phyloP scores from a whole-genome alignment of 2,329 filamentous ascomycete species.

The Pyrenophora tritici-repentis region DNA sequence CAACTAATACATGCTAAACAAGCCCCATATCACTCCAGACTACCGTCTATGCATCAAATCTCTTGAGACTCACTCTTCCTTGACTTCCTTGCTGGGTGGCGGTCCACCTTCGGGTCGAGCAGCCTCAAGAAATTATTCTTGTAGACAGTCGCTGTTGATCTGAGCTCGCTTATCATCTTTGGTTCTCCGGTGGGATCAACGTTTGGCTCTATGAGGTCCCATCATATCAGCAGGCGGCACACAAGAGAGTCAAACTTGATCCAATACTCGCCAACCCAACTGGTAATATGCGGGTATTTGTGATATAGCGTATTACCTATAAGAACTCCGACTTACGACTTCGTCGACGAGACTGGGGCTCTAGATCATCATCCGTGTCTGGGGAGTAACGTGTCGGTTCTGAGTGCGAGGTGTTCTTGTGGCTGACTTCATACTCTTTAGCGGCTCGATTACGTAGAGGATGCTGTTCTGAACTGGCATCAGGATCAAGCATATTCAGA shows the following conservation, averaged over 20 bases:
- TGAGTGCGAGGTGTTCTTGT: neutral
- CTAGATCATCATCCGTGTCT: constrained; percentile 4
- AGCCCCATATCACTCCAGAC: no score
- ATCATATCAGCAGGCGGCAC: neutral
- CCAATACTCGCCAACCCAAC: no score
- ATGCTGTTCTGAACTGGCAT: neutral
- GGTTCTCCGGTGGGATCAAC: neutral
- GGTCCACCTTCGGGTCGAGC: constrained; percentile 25
- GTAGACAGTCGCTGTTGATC: constrained; percentile 13
- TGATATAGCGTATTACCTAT: neutral
- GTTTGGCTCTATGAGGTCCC: constrained; percentile 19
- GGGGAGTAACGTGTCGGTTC: neutral
- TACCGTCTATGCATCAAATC: no score
- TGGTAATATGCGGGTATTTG: neutral
- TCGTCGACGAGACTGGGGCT: constrained; percentile 3
- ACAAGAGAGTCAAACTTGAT: no score
- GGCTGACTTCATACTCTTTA: neutral
- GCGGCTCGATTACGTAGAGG: neutral
- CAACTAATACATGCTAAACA: no score
- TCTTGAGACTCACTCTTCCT: neutral
- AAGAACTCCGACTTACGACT: constrained; percentile 5
- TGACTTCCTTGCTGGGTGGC: constrained; percentile 6
- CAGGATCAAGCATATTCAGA: constrained; percentile 1
- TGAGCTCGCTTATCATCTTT: neutral
- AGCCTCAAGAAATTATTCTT: constrained; percentile 19